Evolutionary conservation across 2,329 filamentous ascomycete species (phyloP).

Genomic region (Claviceps sp.): DNA sequence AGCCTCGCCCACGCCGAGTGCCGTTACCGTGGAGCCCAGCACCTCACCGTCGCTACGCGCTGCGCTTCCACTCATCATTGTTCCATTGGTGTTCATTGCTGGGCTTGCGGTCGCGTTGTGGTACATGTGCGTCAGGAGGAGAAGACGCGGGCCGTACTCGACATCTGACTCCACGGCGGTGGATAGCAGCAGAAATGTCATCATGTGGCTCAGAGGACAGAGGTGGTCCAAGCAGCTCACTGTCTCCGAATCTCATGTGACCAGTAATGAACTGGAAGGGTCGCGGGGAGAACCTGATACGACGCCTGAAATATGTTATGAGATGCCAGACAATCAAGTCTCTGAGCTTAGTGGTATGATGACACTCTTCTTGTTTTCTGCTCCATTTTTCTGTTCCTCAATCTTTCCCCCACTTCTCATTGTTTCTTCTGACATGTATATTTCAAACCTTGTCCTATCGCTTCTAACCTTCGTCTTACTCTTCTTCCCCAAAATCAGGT

Average conservation of each 20-base stretch:
- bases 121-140: constrained; percentile 38
- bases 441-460: neutral
- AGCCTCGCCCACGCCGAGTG: neutral
- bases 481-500: constrained; percentile 16
- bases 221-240: constrained; percentile 23
- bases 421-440: neutral
- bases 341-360: constrained; percentile 33
- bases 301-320: constrained; percentile 11
- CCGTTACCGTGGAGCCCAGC: neutral
- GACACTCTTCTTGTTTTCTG: neutral
- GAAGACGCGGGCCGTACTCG: constrained; percentile 15
- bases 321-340: constrained; percentile 31
- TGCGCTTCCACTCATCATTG: constrained; percentile 9
- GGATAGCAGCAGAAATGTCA: constrained; percentile 33
- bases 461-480: neutral
- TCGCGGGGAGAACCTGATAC: neutral
- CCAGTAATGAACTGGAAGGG: neutral
- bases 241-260: neutral
- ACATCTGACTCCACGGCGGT: constrained; percentile 28
- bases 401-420: neutral
- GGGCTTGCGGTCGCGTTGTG: constrained; percentile 29
- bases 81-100: constrained; percentile 4
- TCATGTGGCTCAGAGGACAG: constrained; percentile 39
- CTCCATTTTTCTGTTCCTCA: neutral
- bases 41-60: neutral